Conservation (phyloP, 441 rosid genomes). For the Syzygium malaccense region DNA sequence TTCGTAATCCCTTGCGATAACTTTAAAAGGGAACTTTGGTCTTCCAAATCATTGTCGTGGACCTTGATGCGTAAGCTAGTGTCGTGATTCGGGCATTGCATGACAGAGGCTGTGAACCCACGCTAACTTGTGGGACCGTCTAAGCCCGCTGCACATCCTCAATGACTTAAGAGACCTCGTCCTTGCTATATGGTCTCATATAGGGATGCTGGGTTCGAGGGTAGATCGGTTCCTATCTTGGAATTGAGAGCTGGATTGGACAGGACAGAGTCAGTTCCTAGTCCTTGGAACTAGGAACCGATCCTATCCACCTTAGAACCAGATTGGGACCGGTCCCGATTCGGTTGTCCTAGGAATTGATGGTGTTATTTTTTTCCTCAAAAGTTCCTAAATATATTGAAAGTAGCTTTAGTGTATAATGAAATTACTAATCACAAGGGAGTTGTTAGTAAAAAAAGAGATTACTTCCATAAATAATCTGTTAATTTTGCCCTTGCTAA, state of each 20-base stretch:
- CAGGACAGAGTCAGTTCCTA: too few relatives aligned
- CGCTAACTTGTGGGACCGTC: not conserved
- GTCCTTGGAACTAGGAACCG: not conserved
- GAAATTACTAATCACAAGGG: not conserved
- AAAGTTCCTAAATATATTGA: too few relatives aligned
- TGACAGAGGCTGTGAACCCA: not conserved
- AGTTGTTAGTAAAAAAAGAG: not conserved
- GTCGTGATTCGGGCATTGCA: too few relatives aligned
- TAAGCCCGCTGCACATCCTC: rapidly evolving
- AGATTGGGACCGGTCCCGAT: not conserved
- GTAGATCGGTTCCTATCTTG: not conserved
- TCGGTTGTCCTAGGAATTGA: too few relatives aligned
- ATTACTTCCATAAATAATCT: not conserved
- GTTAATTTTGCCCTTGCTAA: too few relatives aligned
- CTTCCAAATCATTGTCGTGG: not conserved
- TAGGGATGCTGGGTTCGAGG: rapidly evolving
- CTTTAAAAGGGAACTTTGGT: not conserved
- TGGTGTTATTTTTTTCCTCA: too few relatives aligned
- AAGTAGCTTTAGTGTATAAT: not conserved
- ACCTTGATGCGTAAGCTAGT: too few relatives aligned
- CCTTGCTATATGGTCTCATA: not conserved
- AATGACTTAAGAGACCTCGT: not conserved
- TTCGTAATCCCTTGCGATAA: not conserved
- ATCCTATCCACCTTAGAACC: not conserved
- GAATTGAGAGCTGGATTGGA: too few relatives aligned